Evolutionary conservation across 345 rosid species (phyloP).

Genomic region (Orychophragmus violaceus): DNA sequence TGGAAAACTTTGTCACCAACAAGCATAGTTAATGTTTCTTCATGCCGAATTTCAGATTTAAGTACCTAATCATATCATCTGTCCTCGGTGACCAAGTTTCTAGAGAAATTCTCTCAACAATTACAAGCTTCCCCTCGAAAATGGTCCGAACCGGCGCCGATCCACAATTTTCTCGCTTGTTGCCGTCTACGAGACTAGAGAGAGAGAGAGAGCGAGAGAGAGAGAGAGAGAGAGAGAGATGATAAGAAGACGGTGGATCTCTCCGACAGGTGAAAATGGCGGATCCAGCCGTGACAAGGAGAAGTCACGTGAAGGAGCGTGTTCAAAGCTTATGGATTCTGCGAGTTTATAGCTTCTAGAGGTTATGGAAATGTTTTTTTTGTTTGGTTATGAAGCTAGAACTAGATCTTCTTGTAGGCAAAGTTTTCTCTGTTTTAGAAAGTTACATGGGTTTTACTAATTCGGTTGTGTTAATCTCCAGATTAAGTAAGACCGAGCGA

Average conservation of each 20-base stretch:
- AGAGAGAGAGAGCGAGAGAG: no score
- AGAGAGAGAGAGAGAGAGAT: no score
- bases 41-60: background rate
- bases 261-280: constrained; percentile 35
- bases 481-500: constrained; percentile 66
- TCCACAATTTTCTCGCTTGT: constrained; percentile 13
- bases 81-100: constrained; percentile 8
- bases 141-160: constrained; percentile 8
- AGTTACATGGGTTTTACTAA: background rate
- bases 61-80: constrained; percentile 19
- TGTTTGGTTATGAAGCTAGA: no score
- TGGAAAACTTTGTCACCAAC: background rate
- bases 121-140: constrained; percentile 11
- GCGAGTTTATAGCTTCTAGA: no score
- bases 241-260: constrained; percentile 25
- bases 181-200: background rate
- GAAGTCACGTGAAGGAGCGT: constrained; percentile 48
- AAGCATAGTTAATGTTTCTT: background rate
- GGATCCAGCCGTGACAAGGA: constrained; percentile 33
- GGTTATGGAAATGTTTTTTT: no score
- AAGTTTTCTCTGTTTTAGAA: background rate
- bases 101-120: constrained; percentile 17
- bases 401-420: no score
- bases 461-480: constrained; percentile 20
- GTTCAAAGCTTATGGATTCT: no score